Evolutionary conservation across 163 green algal genomes (phyloP), one percentile per base, ranked within the genome.

Genomic region (Coccomyxa subellipsoidea): DNA sequence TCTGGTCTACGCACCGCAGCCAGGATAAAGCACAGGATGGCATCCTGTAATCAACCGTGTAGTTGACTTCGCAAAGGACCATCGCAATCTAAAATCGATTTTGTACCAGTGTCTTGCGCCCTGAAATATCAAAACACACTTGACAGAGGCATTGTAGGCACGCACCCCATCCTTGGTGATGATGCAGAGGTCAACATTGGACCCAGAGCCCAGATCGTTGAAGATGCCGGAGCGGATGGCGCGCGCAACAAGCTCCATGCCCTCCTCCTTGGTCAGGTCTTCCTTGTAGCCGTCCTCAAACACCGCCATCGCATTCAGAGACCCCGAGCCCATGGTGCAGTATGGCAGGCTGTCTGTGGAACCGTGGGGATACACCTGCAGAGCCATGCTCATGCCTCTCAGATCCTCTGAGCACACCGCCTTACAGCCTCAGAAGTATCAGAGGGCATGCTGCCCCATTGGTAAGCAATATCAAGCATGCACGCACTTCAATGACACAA

Each of bases 121-220:
- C n/a, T n/a, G n/a, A n/a, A n/a, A n/a, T n/a, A n/a, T n/a, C n/a
- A n/a, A n/a, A n/a, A n/a, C n/a, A n/a, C n/a, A n/a, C n/a, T n/a
- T n/a, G n/a, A n/a, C n/a, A n/a, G n/a, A n/a, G n/a, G n/a, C n/a
- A n/a, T n/a, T n/a, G n/a, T n/a, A n/a, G n/a, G n/a, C n/a, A n/a
- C 66, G n/a, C 37, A 91, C 89, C 7, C 89, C 88, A 40, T 92
- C 93, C 82, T 94, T 94, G 12, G 90, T 98, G 88, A 99, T 98
- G 70, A 99, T 85, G 87, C 96, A 98, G 81, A 99, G 83, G 85
- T 99, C 97, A 6, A 99, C 91, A 85, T 99, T 99, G 84, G 91
- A 97, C 5, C 97, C 97, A 4, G 92, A 97, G 10, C 96, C 97
- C 77, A 99, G 88, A 87, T 99, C 97, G 85, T 99, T 99, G 87